A percentile compares a stretch with the other conserved stretches of the same genome.
phyloP scores from a whole-genome alignment of 1,284 basidiomycete genomes.

The Coniophora puteana region DNA sequence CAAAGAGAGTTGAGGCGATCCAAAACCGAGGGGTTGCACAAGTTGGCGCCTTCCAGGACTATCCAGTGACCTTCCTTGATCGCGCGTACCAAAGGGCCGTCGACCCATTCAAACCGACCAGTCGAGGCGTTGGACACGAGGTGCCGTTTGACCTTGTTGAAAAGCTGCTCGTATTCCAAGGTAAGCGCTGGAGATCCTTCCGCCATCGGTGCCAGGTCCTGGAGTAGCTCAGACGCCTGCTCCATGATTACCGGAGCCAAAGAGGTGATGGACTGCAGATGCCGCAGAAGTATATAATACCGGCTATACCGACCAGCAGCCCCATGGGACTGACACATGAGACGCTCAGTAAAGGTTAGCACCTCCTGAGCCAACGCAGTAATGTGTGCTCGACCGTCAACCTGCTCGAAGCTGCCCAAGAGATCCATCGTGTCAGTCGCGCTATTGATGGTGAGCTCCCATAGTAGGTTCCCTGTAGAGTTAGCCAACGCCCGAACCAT shows the following conservation, averaged over 20 bases:
- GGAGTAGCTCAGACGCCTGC: slow-evolving; percentile 17
- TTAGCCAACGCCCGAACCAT: slow-evolving; percentile 73
- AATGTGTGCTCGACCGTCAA: slow-evolving; percentile 46
- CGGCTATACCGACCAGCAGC: slow-evolving; percentile 25
- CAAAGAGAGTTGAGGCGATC: slow-evolving; percentile 98
- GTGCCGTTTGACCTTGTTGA: slow-evolving; percentile 11
- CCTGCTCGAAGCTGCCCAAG: slow-evolving; percentile 94
- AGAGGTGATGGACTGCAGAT: slow-evolving; percentile 20
- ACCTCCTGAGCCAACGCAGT: slow-evolving; percentile 37
- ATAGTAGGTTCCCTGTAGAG: slow-evolving; percentile 64
- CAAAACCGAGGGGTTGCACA: slow-evolving; percentile 93
- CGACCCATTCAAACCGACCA: slow-evolving; percentile 91
- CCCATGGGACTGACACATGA: slow-evolving; percentile 35
- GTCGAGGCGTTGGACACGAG: slow-evolving; percentile 18
- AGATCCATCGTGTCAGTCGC: slow-evolving; percentile 95
- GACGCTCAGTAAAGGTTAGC: slow-evolving; percentile 35
- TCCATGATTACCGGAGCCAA: slow-evolving; percentile 14
- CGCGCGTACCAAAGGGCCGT: slow-evolving; percentile 90
- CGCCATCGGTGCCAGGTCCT: slow-evolving; percentile 21
- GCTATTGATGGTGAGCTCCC: slow-evolving; percentile 80
- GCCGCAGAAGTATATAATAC: slow-evolving; percentile 14
- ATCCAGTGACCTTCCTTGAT: slow-evolving; percentile 90
- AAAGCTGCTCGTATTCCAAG: slow-evolving; percentile 10
- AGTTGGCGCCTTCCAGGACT: slow-evolving; percentile 90
- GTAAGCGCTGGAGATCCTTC: too few relatives aligned